phyloP scores from a whole-genome alignment of 805 yeast genomes.

The Ogataea parapolymorpha region DNA sequence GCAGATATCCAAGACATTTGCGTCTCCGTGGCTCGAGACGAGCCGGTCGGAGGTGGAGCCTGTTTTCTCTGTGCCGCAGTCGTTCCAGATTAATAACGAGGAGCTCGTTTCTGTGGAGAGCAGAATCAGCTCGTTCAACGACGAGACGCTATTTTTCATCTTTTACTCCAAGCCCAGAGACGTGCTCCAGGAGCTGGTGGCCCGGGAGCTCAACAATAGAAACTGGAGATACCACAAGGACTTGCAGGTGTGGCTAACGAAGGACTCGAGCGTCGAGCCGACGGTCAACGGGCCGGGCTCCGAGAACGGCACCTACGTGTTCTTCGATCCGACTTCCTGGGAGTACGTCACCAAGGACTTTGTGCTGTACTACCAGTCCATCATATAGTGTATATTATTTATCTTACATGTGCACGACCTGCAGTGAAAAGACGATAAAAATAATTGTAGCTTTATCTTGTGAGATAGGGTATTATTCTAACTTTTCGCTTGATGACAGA shows the following conservation, averaged over 20 bases:
- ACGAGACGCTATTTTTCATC: constrained; percentile 89
- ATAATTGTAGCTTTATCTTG: background rate
- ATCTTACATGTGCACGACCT: constrained; percentile 7
- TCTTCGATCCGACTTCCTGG: constrained; percentile 96
- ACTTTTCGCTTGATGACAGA: too few relatives aligned
- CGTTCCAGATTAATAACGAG: constrained; percentile 35
- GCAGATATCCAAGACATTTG: constrained; percentile 59
- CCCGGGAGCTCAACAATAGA: constrained; percentile 83
- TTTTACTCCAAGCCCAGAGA: constrained; percentile 94
- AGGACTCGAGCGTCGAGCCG: constrained; percentile 88
- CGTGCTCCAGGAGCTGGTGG: constrained; percentile 88
- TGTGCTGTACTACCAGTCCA: constrained; percentile 48
- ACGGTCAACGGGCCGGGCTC: constrained; percentile 74
- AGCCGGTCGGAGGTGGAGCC: constrained; percentile 90
- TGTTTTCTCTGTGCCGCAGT: constrained; percentile 60
- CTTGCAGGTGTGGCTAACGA: constrained; percentile 93
- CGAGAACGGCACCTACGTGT: constrained; percentile 89
- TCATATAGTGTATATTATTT: constrained; percentile 22
- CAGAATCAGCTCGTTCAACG: constrained; percentile 64
- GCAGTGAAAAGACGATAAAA: background rate
- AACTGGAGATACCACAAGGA: constrained; percentile 98
- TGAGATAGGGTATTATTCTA: background rate
- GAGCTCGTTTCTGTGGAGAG: constrained; percentile 29
- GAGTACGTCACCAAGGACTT: constrained; percentile 78
- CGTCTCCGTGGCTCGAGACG: constrained; percentile 95